Evolutionary conservation across 192 early-diverging fungal genomes (phyloP).

Genomic region (Jimgerdemannia flammicorona): DNA sequence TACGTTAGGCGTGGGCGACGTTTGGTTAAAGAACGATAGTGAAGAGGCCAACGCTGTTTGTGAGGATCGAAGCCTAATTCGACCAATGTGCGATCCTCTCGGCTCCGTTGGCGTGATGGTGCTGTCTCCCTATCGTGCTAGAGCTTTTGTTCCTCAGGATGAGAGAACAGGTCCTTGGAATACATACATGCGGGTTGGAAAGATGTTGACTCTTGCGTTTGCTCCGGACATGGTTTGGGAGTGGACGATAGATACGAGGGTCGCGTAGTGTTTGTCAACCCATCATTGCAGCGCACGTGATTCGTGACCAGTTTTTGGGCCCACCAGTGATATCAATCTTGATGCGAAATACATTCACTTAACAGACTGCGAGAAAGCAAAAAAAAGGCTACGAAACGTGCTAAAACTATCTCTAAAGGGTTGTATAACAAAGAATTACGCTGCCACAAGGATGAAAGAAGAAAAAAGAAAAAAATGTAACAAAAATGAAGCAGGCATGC

Average conservation of each 20-base stretch:
- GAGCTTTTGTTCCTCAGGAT: neutral
- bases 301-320: too few relatives aligned
- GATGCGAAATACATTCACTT: neutral
- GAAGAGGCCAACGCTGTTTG: slow-evolving; percentile 2
- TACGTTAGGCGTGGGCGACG: neutral
- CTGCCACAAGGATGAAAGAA: too few relatives aligned
- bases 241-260: too few relatives aligned
- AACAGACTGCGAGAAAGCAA: too few relatives aligned
- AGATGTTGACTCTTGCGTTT: slow-evolving; percentile 76
- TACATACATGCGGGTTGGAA: slow-evolving; percentile 93
- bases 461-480: too few relatives aligned
- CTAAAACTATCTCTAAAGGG: too few relatives aligned
- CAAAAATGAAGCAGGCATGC: too few relatives aligned
- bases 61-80: neutral
- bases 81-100: neutral
- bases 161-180: neutral
- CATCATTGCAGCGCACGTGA: too few relatives aligned
- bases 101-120: too few relatives aligned
- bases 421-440: too few relatives aligned
- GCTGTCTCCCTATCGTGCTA: neutral
- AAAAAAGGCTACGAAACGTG: too few relatives aligned
- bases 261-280: too few relatives aligned
- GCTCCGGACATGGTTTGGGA: slow-evolving; percentile 57
- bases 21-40: slow-evolving; percentile 2
- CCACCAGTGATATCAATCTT: neutral